Percentiles rank a stretch among this genome's conserved stretches.
Evolutionary conservation across 306 rosid species (phyloP).

Genomic region (Trifolium subterraneum): DNA sequence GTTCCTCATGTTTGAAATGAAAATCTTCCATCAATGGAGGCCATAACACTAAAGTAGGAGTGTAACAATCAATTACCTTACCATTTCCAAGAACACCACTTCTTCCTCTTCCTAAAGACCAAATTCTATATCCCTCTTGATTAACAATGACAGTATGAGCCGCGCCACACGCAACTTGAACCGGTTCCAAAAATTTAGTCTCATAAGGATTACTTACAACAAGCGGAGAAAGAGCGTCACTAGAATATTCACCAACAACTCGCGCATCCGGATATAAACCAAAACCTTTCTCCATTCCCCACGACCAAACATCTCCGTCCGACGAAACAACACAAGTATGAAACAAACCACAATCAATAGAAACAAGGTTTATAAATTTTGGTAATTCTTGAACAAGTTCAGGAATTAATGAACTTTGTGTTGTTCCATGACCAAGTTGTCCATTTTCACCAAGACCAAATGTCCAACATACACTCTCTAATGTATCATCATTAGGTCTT

Average conservation of each 20-base stretch:
- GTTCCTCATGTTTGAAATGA: slow-evolving; percentile 57
- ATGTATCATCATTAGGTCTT: slow-evolving; percentile 50
- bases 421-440: slow-evolving; percentile 93
- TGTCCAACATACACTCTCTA: slow-evolving; percentile 78
- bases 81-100: slow-evolving; percentile 90
- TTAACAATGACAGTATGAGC: slow-evolving; percentile 85
- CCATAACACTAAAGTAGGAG: slow-evolving; percentile 69
- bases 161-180: slow-evolving; percentile 83
- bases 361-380: slow-evolving; percentile 47
- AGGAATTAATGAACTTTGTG: slow-evolving; percentile 60
- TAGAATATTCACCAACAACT: slow-evolving; percentile 56
- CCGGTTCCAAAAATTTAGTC: slow-evolving; percentile 61
- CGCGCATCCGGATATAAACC: slow-evolving; percentile 86
- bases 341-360: slow-evolving; percentile 84
- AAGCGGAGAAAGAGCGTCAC: slow-evolving; percentile 77
- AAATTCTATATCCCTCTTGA: slow-evolving; percentile 64
- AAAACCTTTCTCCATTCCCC: slow-evolving; percentile 99
- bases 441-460: slow-evolving; percentile 93
- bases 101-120: slow-evolving; percentile 97
- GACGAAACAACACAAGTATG: slow-evolving; percentile 85
- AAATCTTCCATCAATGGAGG: slow-evolving; percentile 62
- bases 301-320: slow-evolving; percentile 85
- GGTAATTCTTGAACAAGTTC: slow-evolving; percentile 72
- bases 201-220: slow-evolving; percentile 47
- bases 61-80: slow-evolving; percentile 55